These are phyloP conservation scores for Boletus holoroseus DNA, from an alignment of 1,284 basidiomycete genomes.

Conservation along the genomic window DNA sequence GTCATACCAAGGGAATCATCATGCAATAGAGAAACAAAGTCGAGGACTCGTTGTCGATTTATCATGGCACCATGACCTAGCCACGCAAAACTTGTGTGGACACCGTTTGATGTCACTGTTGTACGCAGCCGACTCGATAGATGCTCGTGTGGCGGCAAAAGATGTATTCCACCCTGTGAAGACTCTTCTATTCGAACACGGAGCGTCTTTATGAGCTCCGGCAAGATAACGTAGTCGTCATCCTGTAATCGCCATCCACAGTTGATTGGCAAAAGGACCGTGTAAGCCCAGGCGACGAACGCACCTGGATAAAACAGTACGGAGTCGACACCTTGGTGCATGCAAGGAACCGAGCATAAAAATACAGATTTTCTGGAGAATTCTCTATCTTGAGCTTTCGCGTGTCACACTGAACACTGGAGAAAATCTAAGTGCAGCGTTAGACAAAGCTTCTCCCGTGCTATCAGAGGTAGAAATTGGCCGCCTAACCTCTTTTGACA, in stretches of 20 bases:
- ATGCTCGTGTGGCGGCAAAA: slow-evolving; percentile 59
- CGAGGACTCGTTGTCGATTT: slow-evolving; percentile 37
- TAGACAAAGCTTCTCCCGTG: neutral
- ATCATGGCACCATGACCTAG: slow-evolving; percentile 60
- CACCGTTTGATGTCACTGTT: slow-evolving; percentile 28
- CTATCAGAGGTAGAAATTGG: neutral
- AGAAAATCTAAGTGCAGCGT: slow-evolving; percentile 41
- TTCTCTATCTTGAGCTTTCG: slow-evolving; percentile 50
- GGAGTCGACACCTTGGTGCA: slow-evolving; percentile 48
- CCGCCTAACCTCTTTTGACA: slow-evolving; percentile 41
- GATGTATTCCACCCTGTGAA: slow-evolving; percentile 39
- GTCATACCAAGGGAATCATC: slow-evolving; percentile 38
- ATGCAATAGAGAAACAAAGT: slow-evolving; percentile 49
- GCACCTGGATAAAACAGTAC: slow-evolving; percentile 61
- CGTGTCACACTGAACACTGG: slow-evolving; percentile 39
- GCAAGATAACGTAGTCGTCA: slow-evolving; percentile 60
- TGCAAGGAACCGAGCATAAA: slow-evolving; percentile 60
- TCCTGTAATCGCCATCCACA: slow-evolving; percentile 39
- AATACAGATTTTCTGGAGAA: slow-evolving; percentile 54
- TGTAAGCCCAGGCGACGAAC: slow-evolving; percentile 5
- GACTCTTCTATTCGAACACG: slow-evolving; percentile 36
- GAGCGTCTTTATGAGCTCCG: slow-evolving; percentile 51
- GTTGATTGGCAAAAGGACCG: neutral
- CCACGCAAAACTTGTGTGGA: slow-evolving; percentile 62
- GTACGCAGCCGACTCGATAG: slow-evolving; percentile 46